These are phyloP conservation scores for Ophiocordyceps camponoti-leonardi DNA, from an alignment of 2,329 filamentous ascomycete species.

Conservation along the genomic window DNA sequence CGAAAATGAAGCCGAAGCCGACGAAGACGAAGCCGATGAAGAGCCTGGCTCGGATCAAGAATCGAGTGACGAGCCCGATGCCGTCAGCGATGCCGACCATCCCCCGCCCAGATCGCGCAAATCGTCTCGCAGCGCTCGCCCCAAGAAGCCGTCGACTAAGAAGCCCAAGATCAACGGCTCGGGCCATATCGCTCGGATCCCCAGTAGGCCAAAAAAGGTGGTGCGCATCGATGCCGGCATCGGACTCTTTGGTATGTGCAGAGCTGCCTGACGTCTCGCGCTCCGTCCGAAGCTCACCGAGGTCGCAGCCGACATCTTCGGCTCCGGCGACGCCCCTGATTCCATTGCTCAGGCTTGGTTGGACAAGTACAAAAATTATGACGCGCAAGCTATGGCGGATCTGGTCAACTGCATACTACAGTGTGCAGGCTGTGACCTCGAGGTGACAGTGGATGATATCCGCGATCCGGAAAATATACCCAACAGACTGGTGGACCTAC, in stretches of 20 bases:
- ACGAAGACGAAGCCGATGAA: conserved; percentile 30
- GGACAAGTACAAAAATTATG: conserved; percentile 35
- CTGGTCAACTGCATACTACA: conserved; percentile 51
- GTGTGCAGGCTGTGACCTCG: conserved; percentile 63
- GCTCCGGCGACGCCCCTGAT: conserved; percentile 36
- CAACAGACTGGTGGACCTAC: conserved; percentile 64
- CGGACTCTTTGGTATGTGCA: conserved; percentile 34
- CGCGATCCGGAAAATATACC: conserved; percentile 77
- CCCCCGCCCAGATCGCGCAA: conserved; percentile 18
- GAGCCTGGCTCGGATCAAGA: conserved; percentile 25
- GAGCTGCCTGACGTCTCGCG: not conserved
- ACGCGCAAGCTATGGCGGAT: conserved; percentile 37
- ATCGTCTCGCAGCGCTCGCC: conserved; percentile 24
- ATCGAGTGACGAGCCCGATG: conserved; percentile 25
- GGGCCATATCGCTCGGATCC: conserved; percentile 24
- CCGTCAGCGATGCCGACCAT: conserved; percentile 28
- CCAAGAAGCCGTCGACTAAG: conserved; percentile 42
- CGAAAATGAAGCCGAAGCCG: conserved; percentile 37
- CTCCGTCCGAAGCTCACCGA: conserved; percentile 6
- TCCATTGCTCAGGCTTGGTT: conserved; percentile 45
- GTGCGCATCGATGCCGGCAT: conserved; percentile 33
- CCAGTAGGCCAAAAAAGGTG: conserved; percentile 38
- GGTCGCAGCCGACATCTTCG: conserved; percentile 42
- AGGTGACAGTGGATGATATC: conserved; percentile 69
- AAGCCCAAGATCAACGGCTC: conserved; percentile 47